phyloP scores from a whole-genome alignment of 805 yeast genomes.

The Lachancea meyersii region DNA sequence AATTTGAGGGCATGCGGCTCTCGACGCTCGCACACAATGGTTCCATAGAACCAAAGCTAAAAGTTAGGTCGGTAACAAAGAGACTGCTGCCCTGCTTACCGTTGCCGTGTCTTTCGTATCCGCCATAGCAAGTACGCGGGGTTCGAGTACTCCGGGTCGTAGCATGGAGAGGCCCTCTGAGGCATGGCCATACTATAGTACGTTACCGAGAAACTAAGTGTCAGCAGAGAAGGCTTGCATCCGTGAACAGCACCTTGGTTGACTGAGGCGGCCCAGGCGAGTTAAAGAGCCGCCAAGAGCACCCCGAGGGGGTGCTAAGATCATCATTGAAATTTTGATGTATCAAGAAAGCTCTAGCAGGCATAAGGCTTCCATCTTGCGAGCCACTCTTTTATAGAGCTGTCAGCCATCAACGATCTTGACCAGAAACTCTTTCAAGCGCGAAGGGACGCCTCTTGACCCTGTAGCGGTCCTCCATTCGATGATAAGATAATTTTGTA shows the following conservation, averaged over 20 bases:
- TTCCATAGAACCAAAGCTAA: neutral
- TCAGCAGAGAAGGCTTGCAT: constrained; percentile 4
- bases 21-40: neutral
- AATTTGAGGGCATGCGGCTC: constrained; percentile 9
- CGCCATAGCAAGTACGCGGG: constrained; percentile 7
- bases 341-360: too few species aligned
- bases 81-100: constrained; percentile 6
- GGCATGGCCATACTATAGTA: constrained; percentile 5
- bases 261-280: constrained; percentile 7
- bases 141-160: constrained; percentile 2
- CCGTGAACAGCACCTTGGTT: constrained; percentile 4
- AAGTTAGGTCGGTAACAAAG: constrained; percentile 10
- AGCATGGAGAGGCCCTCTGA: neutral
- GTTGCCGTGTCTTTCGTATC: constrained; percentile 8
- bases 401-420: too few species aligned
- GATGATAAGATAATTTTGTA: too few species aligned
- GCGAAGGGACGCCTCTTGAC: too few species aligned
- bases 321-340: too few species aligned
- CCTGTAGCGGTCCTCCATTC: too few species aligned
- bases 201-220: constrained; percentile 5
- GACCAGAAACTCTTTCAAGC: too few species aligned
- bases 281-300: constrained; percentile 8
- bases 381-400: too few species aligned
- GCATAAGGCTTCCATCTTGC: too few species aligned
- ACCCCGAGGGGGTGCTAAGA: too few species aligned